Base-by-base conservation (phyloP, 2,329 filamentous ascomycete genomes). In the Penicillium sp. region DNA sequence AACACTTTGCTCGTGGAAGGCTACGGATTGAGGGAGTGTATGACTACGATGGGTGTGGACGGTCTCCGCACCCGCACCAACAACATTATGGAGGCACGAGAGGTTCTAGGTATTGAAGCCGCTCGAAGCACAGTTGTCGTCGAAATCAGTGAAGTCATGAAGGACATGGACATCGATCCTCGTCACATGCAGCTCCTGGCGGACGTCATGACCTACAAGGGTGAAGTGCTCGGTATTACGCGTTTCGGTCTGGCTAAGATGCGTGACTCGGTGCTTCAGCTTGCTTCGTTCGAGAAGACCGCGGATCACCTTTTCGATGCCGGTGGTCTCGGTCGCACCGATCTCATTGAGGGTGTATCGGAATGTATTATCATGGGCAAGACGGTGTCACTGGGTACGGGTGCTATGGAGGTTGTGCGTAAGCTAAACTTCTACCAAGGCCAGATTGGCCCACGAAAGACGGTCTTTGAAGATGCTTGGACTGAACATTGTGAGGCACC, bases 361-460 rank as follows among this genome's bases (percentile, higher is more conserved):
- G 94, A 99, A 78, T 95, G 92, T 76, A 97, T 99, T 71, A 99
- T 99, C 71, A 94, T 97, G 88, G 94, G 94, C 16, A 93, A 97
- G 81, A 92, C 88, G 41, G 95, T 97, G 84, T 84, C 84, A 44
- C 81, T 99, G 36, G 94, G 94, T 6, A 99, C 94, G 0, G 94
- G 94, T 5, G 89, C 90, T 2, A 94, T 97, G 82, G 88, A 95
- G 71, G 89, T 97, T 25, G 89, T 97, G 3, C 81, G 92, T 43
- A 83, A 85, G 57, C 76, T 97, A 61, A 88, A 88, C 60, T 82
- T 95, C 59, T 79, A 79, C 40, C 81, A 85, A 51, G 78, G 79
- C 34, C 78, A 89, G 64, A 76, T 90, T 29, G 77, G 76, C 21
- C 78, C 79, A 58, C 84, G 84, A 70, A 81, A 82, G 72, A 81